A percentile compares a stretch with the other conserved stretches of the same genome.
These are phyloP conservation scores for Phytophthora quininea DNA, from an alignment of 352 stramenopile species.

Conservation along the genomic window DNA sequence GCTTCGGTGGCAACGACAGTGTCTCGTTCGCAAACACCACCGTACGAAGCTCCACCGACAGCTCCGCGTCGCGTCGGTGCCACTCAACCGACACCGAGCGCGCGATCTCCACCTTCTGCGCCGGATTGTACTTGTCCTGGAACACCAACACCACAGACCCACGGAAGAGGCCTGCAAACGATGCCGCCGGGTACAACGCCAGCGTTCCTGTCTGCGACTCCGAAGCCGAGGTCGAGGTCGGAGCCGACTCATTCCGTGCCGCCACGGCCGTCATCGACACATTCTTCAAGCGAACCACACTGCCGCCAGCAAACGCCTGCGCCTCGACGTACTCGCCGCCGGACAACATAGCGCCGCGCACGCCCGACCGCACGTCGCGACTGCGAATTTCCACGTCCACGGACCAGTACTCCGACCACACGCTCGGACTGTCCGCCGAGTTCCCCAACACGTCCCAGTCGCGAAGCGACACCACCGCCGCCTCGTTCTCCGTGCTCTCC, in stretches of 20 bases:
- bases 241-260: too few species aligned
- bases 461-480: not conserved
- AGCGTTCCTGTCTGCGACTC: not conserved
- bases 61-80: not conserved
- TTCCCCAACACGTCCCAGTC: not conserved
- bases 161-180: not conserved
- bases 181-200: not conserved
- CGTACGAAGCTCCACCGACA: not conserved
- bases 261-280: not conserved
- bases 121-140: not conserved
- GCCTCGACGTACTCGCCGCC: not conserved
- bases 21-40: not conserved
- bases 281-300: not conserved
- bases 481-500: slow-evolving; percentile 6
- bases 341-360: not conserved
- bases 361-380: not conserved
- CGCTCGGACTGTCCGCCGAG: not conserved
- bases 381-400: not conserved
- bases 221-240: not conserved
- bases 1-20: not conserved
- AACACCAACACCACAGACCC: not conserved
- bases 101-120: not conserved
- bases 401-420: not conserved
- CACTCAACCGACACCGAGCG: not conserved
- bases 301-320: not conserved